These are phyloP conservation scores for Tilletia caries DNA, from an alignment of 1,284 basidiomycete genomes.

Conservation along the genomic window DNA sequence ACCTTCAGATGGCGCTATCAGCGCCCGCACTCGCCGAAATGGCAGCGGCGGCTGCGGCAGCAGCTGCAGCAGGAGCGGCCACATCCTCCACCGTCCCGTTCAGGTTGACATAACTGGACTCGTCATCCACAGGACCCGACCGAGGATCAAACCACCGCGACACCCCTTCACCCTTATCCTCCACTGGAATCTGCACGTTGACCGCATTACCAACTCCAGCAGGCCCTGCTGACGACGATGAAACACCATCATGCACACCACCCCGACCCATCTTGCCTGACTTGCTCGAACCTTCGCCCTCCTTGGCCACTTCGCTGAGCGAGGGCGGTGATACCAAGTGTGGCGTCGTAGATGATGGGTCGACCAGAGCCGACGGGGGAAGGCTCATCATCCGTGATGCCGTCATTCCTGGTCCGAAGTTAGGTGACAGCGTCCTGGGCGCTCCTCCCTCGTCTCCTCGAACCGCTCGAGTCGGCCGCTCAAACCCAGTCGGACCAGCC, in stretches of 20 bases:
- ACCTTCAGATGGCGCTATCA: no score
- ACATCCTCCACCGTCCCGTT: background rate
- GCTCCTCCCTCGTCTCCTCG: background rate
- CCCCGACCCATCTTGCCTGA: background rate
- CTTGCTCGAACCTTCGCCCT: background rate
- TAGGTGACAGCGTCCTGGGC: background rate
- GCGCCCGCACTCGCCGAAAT: background rate
- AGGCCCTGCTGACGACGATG: no score
- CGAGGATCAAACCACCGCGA: background rate
- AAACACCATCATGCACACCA: background rate
- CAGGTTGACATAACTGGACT: constrained; percentile 6
- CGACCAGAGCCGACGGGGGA: background rate
- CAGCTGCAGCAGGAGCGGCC: background rate
- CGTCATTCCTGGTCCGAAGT: background rate
- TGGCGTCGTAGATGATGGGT: background rate
- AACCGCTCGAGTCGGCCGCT: background rate
- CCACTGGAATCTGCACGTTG: background rate
- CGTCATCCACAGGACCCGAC: background rate
- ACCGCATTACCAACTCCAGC: no score
- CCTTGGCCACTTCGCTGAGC: background rate
- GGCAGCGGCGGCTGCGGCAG: background rate
- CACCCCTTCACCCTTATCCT: background rate
- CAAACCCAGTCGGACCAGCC: background rate
- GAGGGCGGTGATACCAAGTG: background rate
- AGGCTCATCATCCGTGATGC: constrained; percentile 1